Base-by-base conservation (phyloP, 768 basidiomycete genomes). In the Holtermanniella nyarrowii region DNA sequence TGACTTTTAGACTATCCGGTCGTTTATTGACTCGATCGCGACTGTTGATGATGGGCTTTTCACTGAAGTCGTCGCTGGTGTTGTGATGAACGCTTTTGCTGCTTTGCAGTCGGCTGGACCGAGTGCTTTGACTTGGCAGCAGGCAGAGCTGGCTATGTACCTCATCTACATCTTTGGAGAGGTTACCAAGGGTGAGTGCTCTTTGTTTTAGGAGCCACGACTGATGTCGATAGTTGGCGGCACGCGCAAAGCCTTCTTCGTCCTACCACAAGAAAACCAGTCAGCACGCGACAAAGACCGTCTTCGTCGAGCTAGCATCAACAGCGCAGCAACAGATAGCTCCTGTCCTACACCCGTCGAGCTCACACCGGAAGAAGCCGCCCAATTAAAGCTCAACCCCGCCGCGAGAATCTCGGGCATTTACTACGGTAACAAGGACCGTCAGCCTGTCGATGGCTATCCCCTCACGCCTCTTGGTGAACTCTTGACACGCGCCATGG, bases 91-190 rank as follows among this genome's bases (percentile, higher is more conserved):
- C 53, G 91, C 87, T 0, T 77, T 95, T 26, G 79, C 83, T 4
- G 77, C 81, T 1, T 85, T 83, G 60, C 76, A 78, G 46, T 46
- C 61, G 0, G 55, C 54, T 12, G 82, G 74, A 53, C 81, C 85
- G 0, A 70, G 78, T 0, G 66, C 76, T 16, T 71, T 95, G 27
- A 79, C 85, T 54, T 97, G 95, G 95, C 82, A 88, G 60, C 84
- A 91, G 57, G 88, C 86, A 2, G 95, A 99, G 70, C 77, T 97
- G 18, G 89, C 87, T 0, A 75, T 93, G n/a, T 89, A 89, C 69
- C 77, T 97, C 22, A 82, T 96, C 10, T 96, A 82, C 65, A 85
- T 93, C 26, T 97, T 87, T 62, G 93, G 93, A 41, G 90, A 95
- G 69, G 81, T 93, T 59, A 60, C 65, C 26, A 93, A 88, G 76